Percentiles rank a stretch among this genome's conserved stretches.
phyloP scores from a whole-genome alignment of 106 monocot species.

The Cymbidium sinense region DNA sequence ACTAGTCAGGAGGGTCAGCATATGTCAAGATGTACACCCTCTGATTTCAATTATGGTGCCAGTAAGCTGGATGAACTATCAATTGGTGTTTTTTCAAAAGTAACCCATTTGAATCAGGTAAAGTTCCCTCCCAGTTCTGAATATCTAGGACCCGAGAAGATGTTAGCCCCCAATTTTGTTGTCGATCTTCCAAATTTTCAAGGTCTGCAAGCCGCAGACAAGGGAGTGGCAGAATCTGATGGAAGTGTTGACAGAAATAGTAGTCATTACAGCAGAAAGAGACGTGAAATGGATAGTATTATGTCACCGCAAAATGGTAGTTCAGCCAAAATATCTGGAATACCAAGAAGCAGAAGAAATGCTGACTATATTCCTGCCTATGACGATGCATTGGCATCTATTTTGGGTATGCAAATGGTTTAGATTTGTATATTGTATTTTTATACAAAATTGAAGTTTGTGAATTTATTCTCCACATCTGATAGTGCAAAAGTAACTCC shows the following conservation, averaged over 20 bases:
- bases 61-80: conserved; percentile 13
- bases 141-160: conserved; percentile 81
- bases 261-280: conserved; percentile 49
- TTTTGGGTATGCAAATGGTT: conserved; percentile 59
- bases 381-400: conserved; percentile 92
- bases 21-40: conserved; percentile 16
- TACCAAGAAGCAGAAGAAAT: conserved; percentile 39
- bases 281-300: conserved; percentile 40
- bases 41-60: conserved; percentile 1
- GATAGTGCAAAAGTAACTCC: neutral
- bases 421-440: neutral
- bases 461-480: conserved; percentile 1
- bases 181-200: conserved; percentile 32
- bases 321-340: conserved; percentile 38
- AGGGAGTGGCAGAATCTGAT: conserved; percentile 49
- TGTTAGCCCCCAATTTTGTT: conserved; percentile 46
- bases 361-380: conserved; percentile 49
- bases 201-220: conserved; percentile 57
- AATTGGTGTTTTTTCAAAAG: conserved; percentile 16
- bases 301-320: conserved; percentile 34
- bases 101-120: conserved; percentile 18
- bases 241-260: conserved; percentile 56
- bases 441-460: neutral
- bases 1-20: conserved; percentile 6
- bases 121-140: conserved; percentile 49